Percentiles rank a stretch among this genome's conserved stretches.
These are phyloP conservation scores for Eutrema yunnanense DNA, from an alignment of 345 rosid species.

Conservation along the genomic window DNA sequence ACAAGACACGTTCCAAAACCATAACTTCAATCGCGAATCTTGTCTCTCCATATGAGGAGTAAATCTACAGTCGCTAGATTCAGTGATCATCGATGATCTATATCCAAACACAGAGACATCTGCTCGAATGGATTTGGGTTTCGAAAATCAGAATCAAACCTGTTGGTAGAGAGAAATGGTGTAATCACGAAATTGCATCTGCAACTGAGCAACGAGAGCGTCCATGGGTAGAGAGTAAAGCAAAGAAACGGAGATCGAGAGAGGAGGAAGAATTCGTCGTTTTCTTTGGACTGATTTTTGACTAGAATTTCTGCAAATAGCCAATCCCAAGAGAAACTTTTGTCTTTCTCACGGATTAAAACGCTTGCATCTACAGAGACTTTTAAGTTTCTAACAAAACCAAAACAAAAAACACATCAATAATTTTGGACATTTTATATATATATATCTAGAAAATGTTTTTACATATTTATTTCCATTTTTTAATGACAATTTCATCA, in stretches of 20 bases:
- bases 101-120: background rate
- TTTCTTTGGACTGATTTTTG: conserved; percentile 2
- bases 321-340: conserved; percentile 6
- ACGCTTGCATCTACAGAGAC: background rate
- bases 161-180: conserved; percentile 30
- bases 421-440: background rate
- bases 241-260: conserved; percentile 9
- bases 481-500: background rate
- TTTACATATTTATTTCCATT: background rate
- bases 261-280: background rate
- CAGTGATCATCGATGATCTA: background rate
- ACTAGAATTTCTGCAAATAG: conserved; percentile 14
- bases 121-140: background rate
- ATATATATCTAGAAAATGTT: background rate
- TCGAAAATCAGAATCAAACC: conserved; percentile 7
- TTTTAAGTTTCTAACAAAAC: background rate
- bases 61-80: background rate
- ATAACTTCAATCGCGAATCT: background rate
- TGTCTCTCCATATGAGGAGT: background rate
- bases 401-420: background rate
- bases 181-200: conserved; percentile 20
- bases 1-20: background rate
- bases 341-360: background rate
- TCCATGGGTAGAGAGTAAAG: conserved; percentile 11
- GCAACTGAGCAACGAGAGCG: conserved; percentile 22